Conservation (phyloP, 352 stramenopile species). For the Phytopythium aichiense region DNA sequence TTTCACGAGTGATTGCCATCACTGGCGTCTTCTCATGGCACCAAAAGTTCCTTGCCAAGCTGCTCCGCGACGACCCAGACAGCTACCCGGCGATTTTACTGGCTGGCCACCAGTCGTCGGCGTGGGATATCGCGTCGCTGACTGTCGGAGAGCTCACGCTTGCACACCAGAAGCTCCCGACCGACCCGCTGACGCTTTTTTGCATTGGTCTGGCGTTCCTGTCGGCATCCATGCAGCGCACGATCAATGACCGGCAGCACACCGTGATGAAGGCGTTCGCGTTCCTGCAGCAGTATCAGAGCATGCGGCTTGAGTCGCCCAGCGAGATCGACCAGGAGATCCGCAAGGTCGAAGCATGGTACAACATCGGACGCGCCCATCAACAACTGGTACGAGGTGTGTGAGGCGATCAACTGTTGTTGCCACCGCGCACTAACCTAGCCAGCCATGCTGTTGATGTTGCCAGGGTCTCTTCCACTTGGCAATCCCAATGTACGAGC, state of each 20-base stretch:
- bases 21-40: slow-evolving; percentile 86
- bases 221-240: slow-evolving; percentile 81
- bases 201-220: slow-evolving; percentile 84
- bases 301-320: slow-evolving; percentile 33
- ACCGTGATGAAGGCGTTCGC: slow-evolving; percentile 84
- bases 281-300: slow-evolving; percentile 82
- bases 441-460: not conserved
- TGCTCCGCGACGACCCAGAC: slow-evolving; percentile 69
- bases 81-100: slow-evolving; percentile 80
- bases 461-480: slow-evolving; percentile 78
- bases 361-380: slow-evolving; percentile 83
- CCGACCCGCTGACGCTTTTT: slow-evolving; percentile 74
- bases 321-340: slow-evolving; percentile 61
- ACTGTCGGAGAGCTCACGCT: slow-evolving; percentile 83
- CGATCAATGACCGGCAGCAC: slow-evolving; percentile 81
- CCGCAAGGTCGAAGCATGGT: slow-evolving; percentile 75
- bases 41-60: slow-evolving; percentile 83
- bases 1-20: slow-evolving; percentile 77
- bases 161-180: slow-evolving; percentile 72
- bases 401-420: slow-evolving; percentile 6
- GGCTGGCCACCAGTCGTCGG: slow-evolving; percentile 76
- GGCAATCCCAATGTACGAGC: slow-evolving; percentile 86
- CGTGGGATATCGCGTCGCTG: slow-evolving; percentile 82
- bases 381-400: slow-evolving; percentile 65
- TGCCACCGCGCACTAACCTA: not conserved